A percentile compares a stretch with the other conserved stretches of the same genome.
phyloP scores from a whole-genome alignment of 495 filamentous ascomycete species.

The Penicillium diatomitis region DNA sequence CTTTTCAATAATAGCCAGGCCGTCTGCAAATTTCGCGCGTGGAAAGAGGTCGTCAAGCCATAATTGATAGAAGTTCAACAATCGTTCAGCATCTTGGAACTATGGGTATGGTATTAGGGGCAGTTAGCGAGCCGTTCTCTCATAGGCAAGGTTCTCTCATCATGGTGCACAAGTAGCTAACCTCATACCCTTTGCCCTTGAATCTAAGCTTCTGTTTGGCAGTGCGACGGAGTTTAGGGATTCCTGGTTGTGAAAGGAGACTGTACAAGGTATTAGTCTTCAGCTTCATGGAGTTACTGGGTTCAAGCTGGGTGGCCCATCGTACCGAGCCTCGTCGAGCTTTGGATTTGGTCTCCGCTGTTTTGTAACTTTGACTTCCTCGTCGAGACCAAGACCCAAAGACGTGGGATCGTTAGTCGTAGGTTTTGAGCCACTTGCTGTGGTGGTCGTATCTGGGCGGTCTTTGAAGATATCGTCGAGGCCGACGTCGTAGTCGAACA shows the following conservation, averaged over 20 bases:
- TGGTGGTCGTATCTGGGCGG: constrained; percentile 23
- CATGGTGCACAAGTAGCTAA: constrained; percentile 22
- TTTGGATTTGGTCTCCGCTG: constrained; percentile 70
- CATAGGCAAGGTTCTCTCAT: not conserved
- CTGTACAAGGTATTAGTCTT: constrained; percentile 26
- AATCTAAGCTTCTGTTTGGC: constrained; percentile 65
- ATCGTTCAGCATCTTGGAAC: constrained; percentile 75
- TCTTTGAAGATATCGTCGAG: constrained; percentile 42
- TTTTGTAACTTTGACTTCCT: constrained; percentile 73
- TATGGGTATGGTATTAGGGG: constrained; percentile 17
- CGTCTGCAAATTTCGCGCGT: constrained; percentile 88
- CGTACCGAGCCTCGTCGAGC: constrained; percentile 70
- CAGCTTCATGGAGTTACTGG: too few relatives aligned
- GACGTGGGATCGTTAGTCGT: constrained; percentile 23
- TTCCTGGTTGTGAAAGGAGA: constrained; percentile 69
- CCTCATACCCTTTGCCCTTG: constrained; percentile 92
- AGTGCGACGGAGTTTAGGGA: constrained; percentile 68
- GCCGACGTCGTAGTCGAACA: constrained; percentile 64
- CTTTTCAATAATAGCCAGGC: constrained; percentile 86
- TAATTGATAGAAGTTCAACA: constrained; percentile 86
- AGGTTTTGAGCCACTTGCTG: constrained; percentile 17
- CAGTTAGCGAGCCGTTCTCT: not conserved
- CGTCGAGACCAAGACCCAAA: constrained; percentile 62
- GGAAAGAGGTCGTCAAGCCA: constrained; percentile 97
- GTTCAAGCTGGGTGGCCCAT: too few relatives aligned